Conservation (phyloP, 805 yeast genomes). For the Maudiozyma bulderi region DNA sequence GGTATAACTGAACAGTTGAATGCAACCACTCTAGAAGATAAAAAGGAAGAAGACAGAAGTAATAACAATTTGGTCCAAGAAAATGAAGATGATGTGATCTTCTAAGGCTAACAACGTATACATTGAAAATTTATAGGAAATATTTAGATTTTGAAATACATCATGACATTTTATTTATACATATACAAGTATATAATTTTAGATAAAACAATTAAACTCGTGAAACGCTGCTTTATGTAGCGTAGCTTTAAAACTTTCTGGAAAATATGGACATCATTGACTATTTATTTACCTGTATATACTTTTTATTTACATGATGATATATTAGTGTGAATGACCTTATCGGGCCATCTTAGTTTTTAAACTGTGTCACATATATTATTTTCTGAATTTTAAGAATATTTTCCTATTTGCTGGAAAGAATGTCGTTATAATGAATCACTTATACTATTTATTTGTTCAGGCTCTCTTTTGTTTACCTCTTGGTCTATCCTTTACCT, state of each 20-base stretch:
- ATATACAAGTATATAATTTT: neutral
- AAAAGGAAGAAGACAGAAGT: slow-evolving; percentile 6
- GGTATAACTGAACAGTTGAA: slow-evolving; percentile 17
- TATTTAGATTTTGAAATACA: neutral
- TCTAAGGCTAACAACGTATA: slow-evolving; percentile 15
- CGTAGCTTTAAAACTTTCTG: too few species aligned
- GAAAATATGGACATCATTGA: too few species aligned
- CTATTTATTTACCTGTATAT: too few species aligned
- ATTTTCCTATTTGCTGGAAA: too few species aligned
- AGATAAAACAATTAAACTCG: neutral
- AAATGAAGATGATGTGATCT: slow-evolving; percentile 39
- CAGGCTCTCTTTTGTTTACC: slow-evolving; percentile 36
- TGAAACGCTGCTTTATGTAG: too few species aligned
- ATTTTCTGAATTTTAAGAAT: too few species aligned
- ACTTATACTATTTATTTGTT: neutral
- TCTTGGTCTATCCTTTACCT: slow-evolving; percentile 88
- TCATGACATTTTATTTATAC: neutral
- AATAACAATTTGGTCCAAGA: slow-evolving; percentile 27
- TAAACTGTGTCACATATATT: too few species aligned
- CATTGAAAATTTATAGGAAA: neutral
- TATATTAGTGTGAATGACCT: too few species aligned
- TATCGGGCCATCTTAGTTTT: too few species aligned
- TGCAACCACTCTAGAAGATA: slow-evolving; percentile 8
- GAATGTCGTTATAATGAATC: too few species aligned
- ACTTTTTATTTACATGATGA: too few species aligned